Percentiles rank a stretch among this genome's conserved stretches.
Conservation (phyloP, 768 basidiomycete species). For the Trametes maxima region DNA sequence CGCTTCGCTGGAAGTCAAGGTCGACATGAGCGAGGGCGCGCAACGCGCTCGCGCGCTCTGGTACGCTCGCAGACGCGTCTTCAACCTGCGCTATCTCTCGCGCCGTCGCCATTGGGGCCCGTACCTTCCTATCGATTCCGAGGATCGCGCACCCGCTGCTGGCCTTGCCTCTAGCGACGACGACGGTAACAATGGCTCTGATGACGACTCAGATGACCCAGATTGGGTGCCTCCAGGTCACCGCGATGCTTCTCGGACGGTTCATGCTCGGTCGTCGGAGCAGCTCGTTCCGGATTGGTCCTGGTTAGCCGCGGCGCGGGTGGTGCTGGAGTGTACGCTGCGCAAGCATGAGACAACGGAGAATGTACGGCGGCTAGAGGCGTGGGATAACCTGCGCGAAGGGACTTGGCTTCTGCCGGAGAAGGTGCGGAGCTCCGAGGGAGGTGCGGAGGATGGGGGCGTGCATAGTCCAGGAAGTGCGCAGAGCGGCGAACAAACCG, state of each 20-base stretch:
- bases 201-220: slow-evolving; percentile 16
- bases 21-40: slow-evolving; percentile 15
- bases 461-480: too few relatives aligned
- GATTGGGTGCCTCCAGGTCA: slow-evolving; percentile 13
- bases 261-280: neutral
- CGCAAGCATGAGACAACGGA: neutral
- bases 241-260: neutral
- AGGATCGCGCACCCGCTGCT: neutral
- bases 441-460: neutral
- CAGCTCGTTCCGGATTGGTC: slow-evolving; percentile 29
- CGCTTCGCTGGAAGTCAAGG: neutral
- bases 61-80: slow-evolving; percentile 19
- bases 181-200: neutral
- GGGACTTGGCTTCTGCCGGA: slow-evolving; percentile 8
- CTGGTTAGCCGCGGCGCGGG: slow-evolving; percentile 23
- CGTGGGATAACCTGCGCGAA: slow-evolving; percentile 14
- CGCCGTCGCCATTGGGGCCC: slow-evolving; percentile 28
- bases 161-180: slow-evolving; percentile 3
- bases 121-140: slow-evolving; percentile 15
- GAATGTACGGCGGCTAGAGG: neutral
- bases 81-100: slow-evolving; percentile 26
- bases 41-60: slow-evolving; percentile 12
- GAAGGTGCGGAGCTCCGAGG: neutral
- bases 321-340: slow-evolving; percentile 12
- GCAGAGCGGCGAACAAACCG: neutral